These are phyloP conservation scores for Fusarium euwallaceae DNA, from an alignment of 2,329 filamentous ascomycete species.

Conservation along the genomic window DNA sequence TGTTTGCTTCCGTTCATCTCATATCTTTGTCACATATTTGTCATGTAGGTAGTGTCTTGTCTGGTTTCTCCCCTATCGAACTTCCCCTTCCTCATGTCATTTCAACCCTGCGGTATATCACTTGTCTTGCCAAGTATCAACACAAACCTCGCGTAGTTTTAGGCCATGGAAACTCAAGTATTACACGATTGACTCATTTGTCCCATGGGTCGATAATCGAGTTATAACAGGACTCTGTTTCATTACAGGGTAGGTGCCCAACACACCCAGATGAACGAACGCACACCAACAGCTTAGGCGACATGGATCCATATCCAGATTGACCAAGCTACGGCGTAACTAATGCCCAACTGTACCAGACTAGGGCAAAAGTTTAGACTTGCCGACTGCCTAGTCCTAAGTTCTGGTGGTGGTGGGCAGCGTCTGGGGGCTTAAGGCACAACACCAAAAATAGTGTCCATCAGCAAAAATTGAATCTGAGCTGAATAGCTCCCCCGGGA, in stretches of 20 bases:
- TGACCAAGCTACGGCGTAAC: background rate
- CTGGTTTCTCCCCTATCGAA: background rate
- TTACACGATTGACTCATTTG: background rate
- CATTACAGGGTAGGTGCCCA: background rate
- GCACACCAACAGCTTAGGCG: background rate
- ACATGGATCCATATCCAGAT: background rate
- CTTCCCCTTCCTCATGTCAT: background rate
- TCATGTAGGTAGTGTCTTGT: background rate
- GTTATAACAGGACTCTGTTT: rapidly evolving
- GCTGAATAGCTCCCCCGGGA: slow-evolving; percentile 42
- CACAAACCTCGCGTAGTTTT: background rate
- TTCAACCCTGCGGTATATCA: background rate
- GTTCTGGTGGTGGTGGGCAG: background rate
- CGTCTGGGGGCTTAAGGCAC: background rate
- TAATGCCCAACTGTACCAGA: too few species aligned
- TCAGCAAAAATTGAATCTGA: background rate
- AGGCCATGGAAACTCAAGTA: rapidly evolving
- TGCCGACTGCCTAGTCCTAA: background rate
- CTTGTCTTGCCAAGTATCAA: background rate
- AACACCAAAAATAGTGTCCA: background rate
- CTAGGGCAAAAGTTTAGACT: background rate
- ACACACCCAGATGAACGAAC: background rate
- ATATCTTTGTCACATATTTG: background rate
- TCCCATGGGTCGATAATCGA: background rate
- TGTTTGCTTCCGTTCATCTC: background rate